These are phyloP conservation scores for Pseudovirgaria hyperparasitica DNA, from an alignment of 2,329 filamentous ascomycete genomes.

Conservation along the genomic window DNA sequence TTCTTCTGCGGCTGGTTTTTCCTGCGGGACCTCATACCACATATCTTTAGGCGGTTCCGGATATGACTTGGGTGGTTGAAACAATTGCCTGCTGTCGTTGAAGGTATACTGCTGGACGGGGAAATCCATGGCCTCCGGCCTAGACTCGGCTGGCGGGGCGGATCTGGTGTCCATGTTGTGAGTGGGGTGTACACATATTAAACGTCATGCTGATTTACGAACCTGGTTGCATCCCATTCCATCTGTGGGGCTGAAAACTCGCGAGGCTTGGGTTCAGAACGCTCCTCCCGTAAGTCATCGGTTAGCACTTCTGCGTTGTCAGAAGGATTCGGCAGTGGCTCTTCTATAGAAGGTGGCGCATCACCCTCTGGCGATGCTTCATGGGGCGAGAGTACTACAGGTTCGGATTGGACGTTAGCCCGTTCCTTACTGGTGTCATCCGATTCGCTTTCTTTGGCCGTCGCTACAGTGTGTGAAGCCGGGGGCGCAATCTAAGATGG, in stretches of 20 bases:
- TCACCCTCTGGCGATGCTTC: no score
- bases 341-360: slow-evolving; percentile 22
- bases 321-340: slow-evolving; percentile 30
- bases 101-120: slow-evolving; percentile 70
- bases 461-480: no score
- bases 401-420: slow-evolving; percentile 1
- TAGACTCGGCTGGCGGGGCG: slow-evolving; percentile 49
- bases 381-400: no score
- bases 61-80: slow-evolving; percentile 63
- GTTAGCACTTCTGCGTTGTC: slow-evolving; percentile 30
- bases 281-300: slow-evolving; percentile 29
- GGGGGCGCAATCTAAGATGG: no score
- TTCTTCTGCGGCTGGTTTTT: slow-evolving; percentile 43
- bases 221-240: slow-evolving; percentile 50
- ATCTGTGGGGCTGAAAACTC: slow-evolving; percentile 44
- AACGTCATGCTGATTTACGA: not conserved
- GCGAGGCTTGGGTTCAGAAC: slow-evolving; percentile 33
- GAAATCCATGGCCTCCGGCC: slow-evolving; percentile 76
- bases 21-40: slow-evolving; percentile 69
- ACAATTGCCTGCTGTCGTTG: slow-evolving; percentile 62
- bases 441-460: no score
- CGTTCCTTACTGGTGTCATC: no score
- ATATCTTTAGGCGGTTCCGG: slow-evolving; percentile 76
- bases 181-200: slow-evolving; percentile 4
- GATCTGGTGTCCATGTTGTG: slow-evolving; percentile 16